Conservation (phyloP, 495 filamentous ascomycete genomes). For the Hypoxylon fragiforme region DNA sequence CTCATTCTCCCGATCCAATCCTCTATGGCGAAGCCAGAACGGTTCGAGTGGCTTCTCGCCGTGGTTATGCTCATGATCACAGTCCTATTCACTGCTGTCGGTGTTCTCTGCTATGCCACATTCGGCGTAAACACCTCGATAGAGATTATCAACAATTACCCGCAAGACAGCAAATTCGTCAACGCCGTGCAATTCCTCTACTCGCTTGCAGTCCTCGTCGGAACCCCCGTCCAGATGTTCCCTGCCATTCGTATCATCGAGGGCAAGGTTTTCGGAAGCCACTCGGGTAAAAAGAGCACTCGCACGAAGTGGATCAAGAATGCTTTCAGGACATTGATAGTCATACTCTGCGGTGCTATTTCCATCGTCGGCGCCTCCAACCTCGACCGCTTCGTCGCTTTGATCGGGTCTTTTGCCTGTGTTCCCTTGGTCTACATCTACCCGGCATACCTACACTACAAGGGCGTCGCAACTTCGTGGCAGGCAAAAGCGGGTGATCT, state of each 20-base stretch:
- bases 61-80: constrained; percentile 66
- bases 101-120: constrained; percentile 65
- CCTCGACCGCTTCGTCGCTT: constrained; percentile 65
- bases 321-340: constrained; percentile 52
- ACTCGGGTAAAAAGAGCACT: constrained; percentile 57
- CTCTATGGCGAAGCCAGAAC: constrained; percentile 62
- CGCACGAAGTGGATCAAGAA: constrained; percentile 71
- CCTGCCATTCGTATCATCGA: constrained; percentile 66
- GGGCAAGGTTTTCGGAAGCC: constrained; percentile 54
- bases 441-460: constrained; percentile 67
- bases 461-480: constrained; percentile 55
- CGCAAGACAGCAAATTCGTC: constrained; percentile 63
- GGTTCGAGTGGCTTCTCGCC: constrained; percentile 60
- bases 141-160: constrained; percentile 68
- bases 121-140: constrained; percentile 61
- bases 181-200: constrained; percentile 69
- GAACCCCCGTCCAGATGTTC: constrained; percentile 66
- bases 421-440: constrained; percentile 96
- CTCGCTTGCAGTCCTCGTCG: constrained; percentile 63
- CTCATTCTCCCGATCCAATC: constrained; percentile 67
- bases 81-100: constrained; percentile 63
- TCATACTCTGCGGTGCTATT: constrained; percentile 54
- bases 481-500: constrained; percentile 56
- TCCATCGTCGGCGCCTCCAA: constrained; percentile 59
- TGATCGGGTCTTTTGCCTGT: constrained; percentile 66